phyloP scores from a whole-genome alignment of 1,139 yeast species.

The Magnusiomyces starmeri region DNA sequence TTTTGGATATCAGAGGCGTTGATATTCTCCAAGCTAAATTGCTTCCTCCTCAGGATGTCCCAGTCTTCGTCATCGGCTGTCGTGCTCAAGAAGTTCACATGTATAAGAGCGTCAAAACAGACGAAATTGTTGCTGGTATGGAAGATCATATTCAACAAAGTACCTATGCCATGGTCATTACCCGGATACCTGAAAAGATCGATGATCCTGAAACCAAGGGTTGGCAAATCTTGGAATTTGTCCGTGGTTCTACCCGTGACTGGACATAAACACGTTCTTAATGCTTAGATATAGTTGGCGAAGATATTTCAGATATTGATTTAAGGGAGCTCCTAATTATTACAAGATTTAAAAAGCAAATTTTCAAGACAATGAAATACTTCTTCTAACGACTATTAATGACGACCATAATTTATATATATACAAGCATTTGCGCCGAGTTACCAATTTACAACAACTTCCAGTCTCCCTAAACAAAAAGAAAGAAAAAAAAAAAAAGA shows the following conservation, averaged over 20 bases:
- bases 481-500: too few relatives aligned
- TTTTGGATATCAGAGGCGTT: conserved; percentile 91
- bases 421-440: too few relatives aligned
- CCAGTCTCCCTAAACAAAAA: too few relatives aligned
- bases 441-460: too few relatives aligned
- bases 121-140: conserved; percentile 93
- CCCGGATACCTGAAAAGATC: conserved; percentile 87
- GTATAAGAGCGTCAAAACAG: conserved; percentile 83
- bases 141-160: conserved; percentile 90
- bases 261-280: conserved; percentile 47
- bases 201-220: conserved; percentile 91
- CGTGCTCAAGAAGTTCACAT: conserved; percentile 94
- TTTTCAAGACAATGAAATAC: too few relatives aligned
- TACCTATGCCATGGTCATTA: conserved; percentile 92
- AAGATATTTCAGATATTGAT: too few relatives aligned
- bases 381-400: too few relatives aligned
- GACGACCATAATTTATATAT: too few relatives aligned
- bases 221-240: conserved; percentile 94
- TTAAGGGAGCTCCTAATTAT: too few relatives aligned
- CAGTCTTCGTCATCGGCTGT: conserved; percentile 90
- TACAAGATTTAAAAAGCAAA: too few relatives aligned
- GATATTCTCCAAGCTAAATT: conserved; percentile 85
- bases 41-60: conserved; percentile 86
- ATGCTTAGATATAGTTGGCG: too few relatives aligned
- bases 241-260: conserved; percentile 86